A percentile compares a stretch with the other conserved stretches of the same genome.
phyloP scores from a whole-genome alignment of 2,329 filamentous ascomycete genomes.

The Fusarium veterinarium region DNA sequence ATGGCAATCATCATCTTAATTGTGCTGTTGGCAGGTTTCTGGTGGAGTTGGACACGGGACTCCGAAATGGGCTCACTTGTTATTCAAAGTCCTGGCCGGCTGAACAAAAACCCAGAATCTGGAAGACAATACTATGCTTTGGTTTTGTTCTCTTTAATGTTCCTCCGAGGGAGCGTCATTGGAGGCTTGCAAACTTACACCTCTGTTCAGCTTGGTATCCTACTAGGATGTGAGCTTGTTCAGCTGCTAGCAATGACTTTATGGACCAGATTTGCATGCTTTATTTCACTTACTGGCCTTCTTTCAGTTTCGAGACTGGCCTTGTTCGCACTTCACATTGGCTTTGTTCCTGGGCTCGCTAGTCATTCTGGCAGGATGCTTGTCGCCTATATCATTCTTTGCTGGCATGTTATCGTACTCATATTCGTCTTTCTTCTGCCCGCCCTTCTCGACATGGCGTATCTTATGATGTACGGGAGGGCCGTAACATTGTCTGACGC shows the following conservation, averaged over 20 bases:
- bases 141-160: constrained; percentile 22
- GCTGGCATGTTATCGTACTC: background rate
- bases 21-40: constrained; percentile 39
- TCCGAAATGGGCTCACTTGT: constrained; percentile 10
- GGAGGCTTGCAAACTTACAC: constrained; percentile 24
- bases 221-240: constrained; percentile 18
- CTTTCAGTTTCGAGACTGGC: background rate
- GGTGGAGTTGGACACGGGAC: constrained; percentile 40
- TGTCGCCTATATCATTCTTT: constrained; percentile 11
- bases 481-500: background rate
- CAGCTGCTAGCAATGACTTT: constrained; percentile 1
- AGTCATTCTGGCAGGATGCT: constrained; percentile 11
- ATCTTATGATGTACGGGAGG: background rate
- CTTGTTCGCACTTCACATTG: constrained; percentile 4
- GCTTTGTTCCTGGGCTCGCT: constrained; percentile 1
- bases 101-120: too few relatives aligned
- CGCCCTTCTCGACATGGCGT: background rate
- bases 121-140: background rate
- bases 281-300: constrained; percentile 2
- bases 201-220: constrained; percentile 7
- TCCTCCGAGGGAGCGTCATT: constrained; percentile 24
- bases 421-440: constrained; percentile 4
- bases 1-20: constrained; percentile 48
- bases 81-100: background rate
- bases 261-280: background rate